Base-by-base conservation (phyloP, 176 grass and related monocot genomes). In the Aechmea fasciata region DNA sequence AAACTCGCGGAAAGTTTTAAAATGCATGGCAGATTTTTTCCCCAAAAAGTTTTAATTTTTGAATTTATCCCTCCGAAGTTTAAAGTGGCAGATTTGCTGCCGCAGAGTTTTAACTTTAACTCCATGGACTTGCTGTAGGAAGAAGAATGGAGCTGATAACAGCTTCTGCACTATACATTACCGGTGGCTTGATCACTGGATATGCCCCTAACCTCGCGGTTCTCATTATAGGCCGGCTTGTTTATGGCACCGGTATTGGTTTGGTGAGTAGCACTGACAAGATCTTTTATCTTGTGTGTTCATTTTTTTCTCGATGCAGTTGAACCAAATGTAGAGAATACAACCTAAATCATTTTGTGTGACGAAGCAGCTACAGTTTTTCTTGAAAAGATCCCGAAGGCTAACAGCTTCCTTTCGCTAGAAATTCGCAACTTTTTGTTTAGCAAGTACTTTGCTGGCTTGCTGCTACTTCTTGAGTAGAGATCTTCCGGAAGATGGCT, bases 81-180 rank as follows among this genome's bases (percentile, higher is more conserved):
- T 49, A 47, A 5, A 29, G 18, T 69, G 23, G 13, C n/a, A 2
- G 6, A 1, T 49, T 14, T 24, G 33, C 49, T 26, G 29, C 50
- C 18, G 33, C 47, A 20, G 57, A 18, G 7, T 25, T 59, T n/a
- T 69, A 6, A 69, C 26, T 51, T 9, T 66, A 33, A n/a, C 28
- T 50, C 61, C 28, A 24, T 57, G 1, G 2, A 23, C 25, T 28
- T 91, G 65, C 4, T 81, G 71, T 67, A 97, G 93, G 89, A 82
- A 93, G 94, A 81, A 90, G 89, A 84, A 81, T 81, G 72, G 94
- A 99, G 65, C 79, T 99, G 66, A 76, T 99, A 12, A 71, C 84
- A 20, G 84, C 94, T 66, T 75, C 94, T 74, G 55, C 28, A 29
- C 79, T 99, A 11, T 99, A 93, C 81, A 75, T 90, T 74, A 52